phyloP scores from a whole-genome alignment of 1,139 yeast genomes.

The Sugiyamaella xylanicola region DNA sequence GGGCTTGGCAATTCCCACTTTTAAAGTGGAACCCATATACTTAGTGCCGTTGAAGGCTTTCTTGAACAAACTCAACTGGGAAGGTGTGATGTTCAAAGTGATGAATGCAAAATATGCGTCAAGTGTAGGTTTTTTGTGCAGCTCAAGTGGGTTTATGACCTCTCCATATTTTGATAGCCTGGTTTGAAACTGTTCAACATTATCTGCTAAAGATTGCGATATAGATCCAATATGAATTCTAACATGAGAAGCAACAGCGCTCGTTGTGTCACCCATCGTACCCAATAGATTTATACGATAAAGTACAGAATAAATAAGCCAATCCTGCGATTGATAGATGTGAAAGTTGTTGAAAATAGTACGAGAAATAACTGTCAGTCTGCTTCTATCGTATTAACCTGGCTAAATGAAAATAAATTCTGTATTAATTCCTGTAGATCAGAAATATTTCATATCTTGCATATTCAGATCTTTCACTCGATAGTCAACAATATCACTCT shows the following conservation, averaged over 20 bases:
- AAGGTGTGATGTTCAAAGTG: conserved; percentile 55
- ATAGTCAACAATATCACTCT: neutral
- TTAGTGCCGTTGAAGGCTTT: conserved; percentile 65
- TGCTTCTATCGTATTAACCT: too few relatives aligned
- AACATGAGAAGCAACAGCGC: conserved; percentile 22
- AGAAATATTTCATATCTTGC: conserved; percentile 7
- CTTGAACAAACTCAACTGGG: conserved; percentile 52
- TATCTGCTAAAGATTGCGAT: conserved; percentile 54
- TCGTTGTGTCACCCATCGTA: neutral
- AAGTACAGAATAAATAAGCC: too few relatives aligned
- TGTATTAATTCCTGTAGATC: neutral
- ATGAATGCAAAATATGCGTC: conserved; percentile 69
- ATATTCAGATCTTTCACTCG: neutral
- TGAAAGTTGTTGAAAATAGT: too few relatives aligned
- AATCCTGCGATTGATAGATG: too few relatives aligned
- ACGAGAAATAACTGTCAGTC: too few relatives aligned
- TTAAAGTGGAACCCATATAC: conserved; percentile 71
- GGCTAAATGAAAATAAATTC: conserved; percentile 1
- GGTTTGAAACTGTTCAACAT: conserved; percentile 47
- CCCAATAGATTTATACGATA: too few relatives aligned
- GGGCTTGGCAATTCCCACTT: conserved; percentile 53
- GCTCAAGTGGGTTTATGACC: conserved; percentile 48
- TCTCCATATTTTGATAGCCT: conserved; percentile 57
- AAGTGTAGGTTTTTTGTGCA: conserved; percentile 51
- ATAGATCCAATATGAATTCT: conserved; percentile 73